A percentile compares a stretch with the other conserved stretches of the same genome.
These are phyloP conservation scores for Imleria badia DNA, from an alignment of 768 basidiomycete genomes.

Conservation along the genomic window DNA sequence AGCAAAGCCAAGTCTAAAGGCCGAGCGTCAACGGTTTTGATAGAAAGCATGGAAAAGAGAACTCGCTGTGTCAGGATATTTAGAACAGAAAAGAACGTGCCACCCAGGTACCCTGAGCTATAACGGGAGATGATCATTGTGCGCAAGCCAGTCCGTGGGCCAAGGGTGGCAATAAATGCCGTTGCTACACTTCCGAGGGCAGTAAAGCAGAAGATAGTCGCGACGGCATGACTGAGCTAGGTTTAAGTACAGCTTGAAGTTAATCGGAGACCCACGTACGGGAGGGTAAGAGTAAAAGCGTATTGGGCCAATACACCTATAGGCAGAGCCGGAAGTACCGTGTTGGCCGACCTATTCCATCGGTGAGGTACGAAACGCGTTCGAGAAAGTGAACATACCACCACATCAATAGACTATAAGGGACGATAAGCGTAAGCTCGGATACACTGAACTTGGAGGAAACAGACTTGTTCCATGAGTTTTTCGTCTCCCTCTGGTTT, in stretches of 20 bases:
- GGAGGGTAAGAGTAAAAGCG: constrained; percentile 48
- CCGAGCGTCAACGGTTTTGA: not conserved
- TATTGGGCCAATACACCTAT: constrained; percentile 50
- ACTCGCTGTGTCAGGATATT: constrained; percentile 52
- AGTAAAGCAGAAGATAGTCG: constrained; percentile 45
- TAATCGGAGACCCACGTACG: constrained; percentile 27
- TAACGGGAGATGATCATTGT: constrained; percentile 54
- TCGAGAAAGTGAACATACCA: constrained; percentile 28
- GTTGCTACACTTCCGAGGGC: constrained; percentile 42
- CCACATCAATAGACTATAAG: constrained; percentile 44
- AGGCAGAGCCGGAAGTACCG: constrained; percentile 47
- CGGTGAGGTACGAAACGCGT: not conserved
- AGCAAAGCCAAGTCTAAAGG: constrained; percentile 45
- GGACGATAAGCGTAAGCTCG: not conserved
- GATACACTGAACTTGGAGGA: not conserved
- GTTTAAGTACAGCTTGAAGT: not conserved
- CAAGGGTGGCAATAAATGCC: constrained; percentile 54
- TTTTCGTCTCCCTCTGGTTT: constrained; percentile 43
- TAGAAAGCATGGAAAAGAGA: not conserved
- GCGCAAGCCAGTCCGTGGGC: constrained; percentile 51
- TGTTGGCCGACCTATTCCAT: constrained; percentile 44
- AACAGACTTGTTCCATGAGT: constrained; percentile 45
- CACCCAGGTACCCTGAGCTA: constrained; percentile 49
- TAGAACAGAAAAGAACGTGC: constrained; percentile 48
- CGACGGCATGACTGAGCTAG: constrained; percentile 39